Evolutionary conservation across 2,329 filamentous ascomycete species (phyloP).

Genomic region (Fusarium sp.): DNA sequence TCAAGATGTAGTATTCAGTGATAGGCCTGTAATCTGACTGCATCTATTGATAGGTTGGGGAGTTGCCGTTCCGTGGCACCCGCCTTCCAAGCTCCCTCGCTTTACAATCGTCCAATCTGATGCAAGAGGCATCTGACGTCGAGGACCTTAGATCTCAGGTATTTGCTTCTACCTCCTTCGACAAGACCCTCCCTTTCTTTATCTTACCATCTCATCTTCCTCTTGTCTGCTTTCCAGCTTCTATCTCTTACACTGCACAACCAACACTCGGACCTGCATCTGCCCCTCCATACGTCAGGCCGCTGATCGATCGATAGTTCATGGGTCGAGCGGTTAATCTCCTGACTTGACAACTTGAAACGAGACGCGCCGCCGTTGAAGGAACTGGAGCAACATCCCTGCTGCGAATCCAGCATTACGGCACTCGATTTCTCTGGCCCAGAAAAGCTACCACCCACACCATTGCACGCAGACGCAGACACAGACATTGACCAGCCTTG

Average conservation of each 20-base stretch:
- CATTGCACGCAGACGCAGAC: conserved; percentile 9
- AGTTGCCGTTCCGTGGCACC: conserved; percentile 18
- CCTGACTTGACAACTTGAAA: conserved; percentile 19
- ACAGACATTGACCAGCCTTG: conserved; percentile 21
- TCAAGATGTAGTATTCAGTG: conserved; percentile 5
- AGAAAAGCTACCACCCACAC: conserved; percentile 13
- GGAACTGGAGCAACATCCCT: conserved; percentile 34
- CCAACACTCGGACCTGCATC: neutral
- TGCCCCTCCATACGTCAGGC: conserved; percentile 15
- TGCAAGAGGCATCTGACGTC: conserved; percentile 36
- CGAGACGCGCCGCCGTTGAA: conserved; percentile 24
- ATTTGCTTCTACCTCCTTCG: neutral
- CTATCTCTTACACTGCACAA: neutral
- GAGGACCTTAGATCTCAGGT: conserved; percentile 18
- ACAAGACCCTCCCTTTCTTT: neutral
- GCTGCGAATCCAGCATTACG: conserved; percentile 26
- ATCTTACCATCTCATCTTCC: conserved; percentile 1
- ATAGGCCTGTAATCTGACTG: neutral
- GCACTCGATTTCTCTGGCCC: conserved; percentile 11
- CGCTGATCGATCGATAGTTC: conserved; percentile 8
- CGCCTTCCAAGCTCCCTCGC: conserved; percentile 5
- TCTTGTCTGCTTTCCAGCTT: neutral
- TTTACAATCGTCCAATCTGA: neutral
- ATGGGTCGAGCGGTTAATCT: conserved; percentile 1
- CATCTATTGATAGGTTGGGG: conserved; percentile 10